Percentiles rank a stretch among this genome's conserved stretches.
Evolutionary conservation across 2,329 filamentous ascomycete genomes (phyloP).

Genomic region (Pseudogymnoascus sp.): DNA sequence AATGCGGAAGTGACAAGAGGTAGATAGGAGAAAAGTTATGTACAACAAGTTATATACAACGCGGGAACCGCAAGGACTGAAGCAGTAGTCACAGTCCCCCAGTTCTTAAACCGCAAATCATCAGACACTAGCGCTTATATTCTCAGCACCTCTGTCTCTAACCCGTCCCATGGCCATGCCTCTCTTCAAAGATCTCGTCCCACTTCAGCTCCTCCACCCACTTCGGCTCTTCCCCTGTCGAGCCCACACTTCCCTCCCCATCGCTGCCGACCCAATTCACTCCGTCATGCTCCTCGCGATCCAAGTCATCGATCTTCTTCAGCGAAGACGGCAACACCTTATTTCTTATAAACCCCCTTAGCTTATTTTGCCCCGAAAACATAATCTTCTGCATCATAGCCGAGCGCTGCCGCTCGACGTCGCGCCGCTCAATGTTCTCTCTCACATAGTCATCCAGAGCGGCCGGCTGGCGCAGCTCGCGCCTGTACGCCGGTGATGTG

Average conservation of each 20-base stretch:
- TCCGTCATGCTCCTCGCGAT: neutral
- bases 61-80: neutral
- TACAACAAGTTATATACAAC: neutral
- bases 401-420: conserved; percentile 19
- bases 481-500: neutral
- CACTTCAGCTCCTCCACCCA: neutral
- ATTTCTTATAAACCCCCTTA: conserved; percentile 19
- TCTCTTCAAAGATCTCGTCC: neutral
- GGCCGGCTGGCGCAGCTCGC: conserved; percentile 4
- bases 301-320: neutral
- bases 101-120: neutral
- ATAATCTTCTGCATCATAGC: conserved; percentile 21
- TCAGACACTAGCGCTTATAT: neutral
- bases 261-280: neutral
- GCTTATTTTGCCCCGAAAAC: conserved; percentile 20
- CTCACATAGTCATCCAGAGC: conserved; percentile 14
- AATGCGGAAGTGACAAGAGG: neutral
- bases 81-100: neutral
- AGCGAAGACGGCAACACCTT: neutral
- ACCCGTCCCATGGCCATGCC: conserved; percentile 28
- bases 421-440: conserved; percentile 21
- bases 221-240: neutral
- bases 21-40: neutral
- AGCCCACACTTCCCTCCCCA: neutral
- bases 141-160: conserved; percentile 25